phyloP scores from a whole-genome alignment of 257 asterid species.

The Scutellaria baicalensis region DNA sequence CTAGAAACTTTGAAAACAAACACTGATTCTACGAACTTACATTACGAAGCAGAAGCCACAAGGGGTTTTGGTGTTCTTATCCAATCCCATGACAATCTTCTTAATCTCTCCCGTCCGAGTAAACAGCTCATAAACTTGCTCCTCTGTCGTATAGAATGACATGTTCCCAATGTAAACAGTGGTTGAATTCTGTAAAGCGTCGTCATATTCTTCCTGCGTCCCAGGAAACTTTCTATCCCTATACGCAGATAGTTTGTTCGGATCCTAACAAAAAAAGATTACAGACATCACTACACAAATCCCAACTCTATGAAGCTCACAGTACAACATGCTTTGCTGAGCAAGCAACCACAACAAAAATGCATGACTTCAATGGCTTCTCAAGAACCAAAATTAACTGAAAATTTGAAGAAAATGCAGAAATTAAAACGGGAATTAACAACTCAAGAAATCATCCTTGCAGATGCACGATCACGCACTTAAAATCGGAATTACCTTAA shows the following conservation, averaged over 20 bases:
- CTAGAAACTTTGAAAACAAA: neutral
- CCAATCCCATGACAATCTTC: slow-evolving; percentile 94
- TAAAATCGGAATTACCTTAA: slow-evolving; percentile 31
- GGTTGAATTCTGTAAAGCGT: slow-evolving; percentile 57
- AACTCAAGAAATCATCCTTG: no score
- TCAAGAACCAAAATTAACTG: slow-evolving; percentile 6
- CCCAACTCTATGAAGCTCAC: neutral
- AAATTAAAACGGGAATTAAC: slow-evolving; percentile 10
- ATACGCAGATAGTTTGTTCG: slow-evolving; percentile 76
- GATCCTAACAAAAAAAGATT: slow-evolving; percentile 44
- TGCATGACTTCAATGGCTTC: neutral
- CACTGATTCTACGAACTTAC: slow-evolving; percentile 32
- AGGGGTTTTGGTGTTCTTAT: slow-evolving; percentile 86
- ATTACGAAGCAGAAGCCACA: slow-evolving; percentile 93
- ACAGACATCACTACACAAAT: neutral
- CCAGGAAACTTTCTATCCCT: slow-evolving; percentile 94
- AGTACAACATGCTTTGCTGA: neutral
- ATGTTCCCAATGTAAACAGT: slow-evolving; percentile 89
- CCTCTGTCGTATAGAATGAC: slow-evolving; percentile 97
- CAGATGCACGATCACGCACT: neutral
- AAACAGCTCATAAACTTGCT: slow-evolving; percentile 92
- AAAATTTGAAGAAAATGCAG: neutral
- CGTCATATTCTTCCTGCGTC: slow-evolving; percentile 83
- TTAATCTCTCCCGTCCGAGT: slow-evolving; percentile 91
- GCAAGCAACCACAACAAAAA: neutral